phyloP scores from a whole-genome alignment of 2,329 filamentous ascomycete genomes.

The Orbilia brochopaga region DNA sequence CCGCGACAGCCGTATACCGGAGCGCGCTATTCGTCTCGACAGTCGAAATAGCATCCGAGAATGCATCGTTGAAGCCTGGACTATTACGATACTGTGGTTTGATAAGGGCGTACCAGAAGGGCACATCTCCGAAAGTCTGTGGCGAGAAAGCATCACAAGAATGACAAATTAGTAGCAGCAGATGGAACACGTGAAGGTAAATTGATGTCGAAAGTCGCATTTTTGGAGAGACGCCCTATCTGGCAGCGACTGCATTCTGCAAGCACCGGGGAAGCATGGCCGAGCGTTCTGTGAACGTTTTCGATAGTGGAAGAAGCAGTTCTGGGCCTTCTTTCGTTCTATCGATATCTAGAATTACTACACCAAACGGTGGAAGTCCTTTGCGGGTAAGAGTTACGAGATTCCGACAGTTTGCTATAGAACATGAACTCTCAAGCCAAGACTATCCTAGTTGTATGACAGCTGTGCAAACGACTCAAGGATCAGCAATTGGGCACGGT shows the following conservation, averaged over 20 bases:
- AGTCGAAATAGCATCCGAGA: constrained; percentile 4
- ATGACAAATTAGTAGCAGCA: neutral
- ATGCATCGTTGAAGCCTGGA: constrained; percentile 2
- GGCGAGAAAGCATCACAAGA: constrained; percentile 5
- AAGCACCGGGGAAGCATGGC: neutral
- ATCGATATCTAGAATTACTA: no score
- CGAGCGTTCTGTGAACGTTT: neutral
- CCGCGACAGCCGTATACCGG: constrained; percentile 7
- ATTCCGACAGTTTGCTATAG: no score
- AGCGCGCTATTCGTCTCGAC: constrained; percentile 8
- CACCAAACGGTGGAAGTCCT: no score
- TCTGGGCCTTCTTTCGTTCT: no score
- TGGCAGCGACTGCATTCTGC: neutral
- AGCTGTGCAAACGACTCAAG: no score
- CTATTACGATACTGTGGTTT: constrained; percentile 12
- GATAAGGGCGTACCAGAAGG: constrained; percentile 32
- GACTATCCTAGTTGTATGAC: no score
- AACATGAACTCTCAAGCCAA: no score
- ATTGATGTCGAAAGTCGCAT: constrained; percentile 18
- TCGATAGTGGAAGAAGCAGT: no score
- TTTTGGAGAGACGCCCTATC: constrained; percentile 3
- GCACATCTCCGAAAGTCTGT: constrained; percentile 18
- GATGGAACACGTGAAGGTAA: constrained; percentile 3
- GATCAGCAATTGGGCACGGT: no score
- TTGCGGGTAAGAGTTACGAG: no score